Base-by-base conservation (phyloP, 805 yeast species). In the Candida alai region DNA sequence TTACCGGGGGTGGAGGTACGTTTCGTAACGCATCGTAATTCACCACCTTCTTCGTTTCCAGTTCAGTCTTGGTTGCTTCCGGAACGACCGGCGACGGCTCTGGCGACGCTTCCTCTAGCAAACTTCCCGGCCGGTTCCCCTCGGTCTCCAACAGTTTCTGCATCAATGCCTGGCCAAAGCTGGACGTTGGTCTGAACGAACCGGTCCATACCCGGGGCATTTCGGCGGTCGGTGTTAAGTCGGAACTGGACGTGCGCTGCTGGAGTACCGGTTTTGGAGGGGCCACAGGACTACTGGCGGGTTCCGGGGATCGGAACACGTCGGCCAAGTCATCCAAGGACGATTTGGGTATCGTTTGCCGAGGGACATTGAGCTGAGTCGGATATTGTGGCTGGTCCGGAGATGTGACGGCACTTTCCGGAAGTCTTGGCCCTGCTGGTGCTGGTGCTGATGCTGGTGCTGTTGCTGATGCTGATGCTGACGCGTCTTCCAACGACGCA, bases 161-260 rank as follows among this genome's bases (percentile, higher is more conserved):
- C 35, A 70, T 50, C 34, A 89, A 68, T 22, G 73, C 72, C 60
- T 84, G 95, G 20, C 97, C 97, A 66, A 89, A 90, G 8, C 73
- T 61, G 0, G 96, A 87, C 12, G 88, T 71, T 22, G 97, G 97
- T 35, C 76, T 82, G 60, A 89, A 90, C 40, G 72, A 49, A 44
- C 56, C 51, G 41, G 66, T 42, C 51, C 64, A 47, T 10, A 56
- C 55, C 40, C 53, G 59, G 16, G 70, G 67, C 16, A 61, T 46
- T 4, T 53, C 60, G 10, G 39, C 35, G 3, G 45, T 10, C 11
- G 47, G 49, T 7, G 55, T 35, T 39, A 60, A 51, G 40, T 65
- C 68, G 39, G 65, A 56, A 36, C 59, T 52, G 12, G 66, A 56
- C n/a, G 52, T 32, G 31, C 61, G 49, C 16, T 43, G 35, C 30